Conservation (phyloP, 2,329 filamentous ascomycete genomes). For the Capronia americana region DNA sequence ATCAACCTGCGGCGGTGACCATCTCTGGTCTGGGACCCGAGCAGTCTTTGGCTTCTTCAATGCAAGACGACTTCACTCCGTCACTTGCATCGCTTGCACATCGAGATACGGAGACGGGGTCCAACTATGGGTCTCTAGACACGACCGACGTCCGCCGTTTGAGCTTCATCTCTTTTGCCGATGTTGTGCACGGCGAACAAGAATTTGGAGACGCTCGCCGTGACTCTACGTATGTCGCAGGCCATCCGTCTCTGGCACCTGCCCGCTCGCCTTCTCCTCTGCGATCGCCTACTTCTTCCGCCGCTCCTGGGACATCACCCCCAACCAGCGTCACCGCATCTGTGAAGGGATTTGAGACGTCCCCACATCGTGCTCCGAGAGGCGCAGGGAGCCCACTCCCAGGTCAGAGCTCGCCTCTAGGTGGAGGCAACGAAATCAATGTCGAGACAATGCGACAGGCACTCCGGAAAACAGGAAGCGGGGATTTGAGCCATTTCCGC, state of each 20-base stretch:
- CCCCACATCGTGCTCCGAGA: conserved; percentile 62
- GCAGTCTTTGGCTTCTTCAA: conserved; percentile 45
- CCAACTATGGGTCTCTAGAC: conserved; percentile 80
- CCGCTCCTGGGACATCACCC: conserved; percentile 71
- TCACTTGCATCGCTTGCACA: conserved; percentile 43
- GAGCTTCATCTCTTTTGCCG: conserved; percentile 95
- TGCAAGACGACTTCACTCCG: conserved; percentile 62
- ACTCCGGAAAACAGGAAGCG: conserved; percentile 80
- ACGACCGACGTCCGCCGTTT: conserved; percentile 78
- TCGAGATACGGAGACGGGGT: conserved; percentile 65
- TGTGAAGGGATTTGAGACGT: conserved; percentile 75
- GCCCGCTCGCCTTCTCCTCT: conserved; percentile 78
- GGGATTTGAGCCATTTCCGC: conserved; percentile 67
- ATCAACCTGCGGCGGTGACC: conserved; percentile 76
- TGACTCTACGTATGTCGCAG: conserved; percentile 67
- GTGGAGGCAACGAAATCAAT: conserved; percentile 72
- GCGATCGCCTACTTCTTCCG: conserved; percentile 77
- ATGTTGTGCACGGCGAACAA: conserved; percentile 80
- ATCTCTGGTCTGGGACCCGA: conserved; percentile 61
- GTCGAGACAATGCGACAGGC: conserved; percentile 96
- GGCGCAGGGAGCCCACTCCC: conserved; percentile 67
- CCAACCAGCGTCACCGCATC: conserved; percentile 78
- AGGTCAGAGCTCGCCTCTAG: conserved; percentile 58
- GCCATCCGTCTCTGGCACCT: conserved; percentile 37
- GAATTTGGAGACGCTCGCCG: conserved; percentile 51